Evolutionary conservation across 169 alveolate species (phyloP), one percentile per base, ranked within the genome.

Genomic region (Blepharisma undulans): DNA sequence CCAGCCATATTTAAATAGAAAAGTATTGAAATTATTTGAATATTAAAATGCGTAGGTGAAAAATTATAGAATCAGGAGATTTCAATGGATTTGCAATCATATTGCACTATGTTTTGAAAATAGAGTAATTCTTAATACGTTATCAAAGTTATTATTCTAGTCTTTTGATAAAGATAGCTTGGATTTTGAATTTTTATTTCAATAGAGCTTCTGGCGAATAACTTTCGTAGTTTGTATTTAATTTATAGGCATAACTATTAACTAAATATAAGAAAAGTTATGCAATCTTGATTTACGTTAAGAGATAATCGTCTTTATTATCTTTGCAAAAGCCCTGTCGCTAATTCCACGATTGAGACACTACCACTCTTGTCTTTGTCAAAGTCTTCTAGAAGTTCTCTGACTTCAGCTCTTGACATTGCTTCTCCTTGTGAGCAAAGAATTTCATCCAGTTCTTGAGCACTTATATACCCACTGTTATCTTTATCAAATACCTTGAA

Each of bases 401-500:
- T 29, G 12, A 74, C 80, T 7, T 74, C 80, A 25, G 8, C 80
- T 25, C 14, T 25, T 14, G 80, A 74, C 30, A 74, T 22, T 22
- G 80, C 27, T 7, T 74, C 80, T 74, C 33, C 80, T 29, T 29
- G 48, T 18, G 80, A 74, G 80, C 30, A 22, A 74, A 74, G 80
- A 25, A 7, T 4, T 74, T 74, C 80, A 25, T 29, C 33, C 12
- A 74, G 80, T 74, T 74, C 80, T 74, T 74, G 3, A 29, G 29
- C 80, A 14, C 12, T 29, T 22, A 74, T 74, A 22, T 74, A 25
- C 16, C 80, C 80, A 29, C 33, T 29, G 7, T 74, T 74, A 29
- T 74, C 80, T 74, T 74, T 74, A 5, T 74, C 80, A 81, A 74
- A 84, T 59, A 84, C 93, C 66, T 48, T 48, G 66, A 48, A 48